A percentile compares a stretch with the other conserved stretches of the same genome.
Evolutionary conservation across 1,139 yeast species (phyloP).

Genomic region (Pichia sp.): DNA sequence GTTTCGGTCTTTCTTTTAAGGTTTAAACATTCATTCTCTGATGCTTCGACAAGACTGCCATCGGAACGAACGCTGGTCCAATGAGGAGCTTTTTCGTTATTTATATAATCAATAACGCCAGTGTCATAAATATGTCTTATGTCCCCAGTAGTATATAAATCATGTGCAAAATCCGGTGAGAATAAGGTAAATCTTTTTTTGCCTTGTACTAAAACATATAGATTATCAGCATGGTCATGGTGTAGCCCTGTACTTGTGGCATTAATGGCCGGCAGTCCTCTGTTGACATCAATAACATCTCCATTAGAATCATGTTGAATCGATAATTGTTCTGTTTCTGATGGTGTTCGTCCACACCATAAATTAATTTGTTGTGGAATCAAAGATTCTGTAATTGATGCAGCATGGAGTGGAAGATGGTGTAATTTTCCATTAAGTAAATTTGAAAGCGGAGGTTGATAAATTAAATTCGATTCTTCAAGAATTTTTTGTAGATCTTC

Average conservation of each 20-base stretch:
- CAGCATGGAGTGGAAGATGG: slow-evolving; percentile 36
- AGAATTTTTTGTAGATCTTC: neutral
- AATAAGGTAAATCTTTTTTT: slow-evolving; percentile 60
- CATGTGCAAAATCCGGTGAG: slow-evolving; percentile 54
- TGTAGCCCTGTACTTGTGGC: slow-evolving; percentile 65
- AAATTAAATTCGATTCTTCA: slow-evolving; percentile 25
- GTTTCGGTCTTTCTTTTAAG: too few relatives aligned
- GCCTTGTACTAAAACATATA: slow-evolving; percentile 56
- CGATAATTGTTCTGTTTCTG: slow-evolving; percentile 2
- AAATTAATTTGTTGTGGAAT: slow-evolving; percentile 67
- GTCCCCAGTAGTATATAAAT: slow-evolving; percentile 55
- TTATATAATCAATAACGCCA: slow-evolving; percentile 60
- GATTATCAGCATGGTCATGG: slow-evolving; percentile 74
- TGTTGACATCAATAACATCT: slow-evolving; percentile 33
- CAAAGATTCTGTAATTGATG: slow-evolving; percentile 37
- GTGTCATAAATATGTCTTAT: slow-evolving; percentile 44
- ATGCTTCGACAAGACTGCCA: slow-evolving; percentile 34
- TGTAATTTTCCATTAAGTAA: slow-evolving; percentile 22
- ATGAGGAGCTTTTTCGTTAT: slow-evolving; percentile 45
- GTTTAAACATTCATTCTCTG: slow-evolving; percentile 2
- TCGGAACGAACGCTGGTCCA: slow-evolving; percentile 60
- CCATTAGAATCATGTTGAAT: neutral
- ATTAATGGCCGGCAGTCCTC: slow-evolving; percentile 46
- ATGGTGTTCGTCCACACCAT: slow-evolving; percentile 50
- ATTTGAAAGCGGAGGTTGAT: slow-evolving; percentile 58